These are phyloP conservation scores for Penicillium sp. DNA, from an alignment of 2,329 filamentous ascomycete genomes.

Conservation along the genomic window DNA sequence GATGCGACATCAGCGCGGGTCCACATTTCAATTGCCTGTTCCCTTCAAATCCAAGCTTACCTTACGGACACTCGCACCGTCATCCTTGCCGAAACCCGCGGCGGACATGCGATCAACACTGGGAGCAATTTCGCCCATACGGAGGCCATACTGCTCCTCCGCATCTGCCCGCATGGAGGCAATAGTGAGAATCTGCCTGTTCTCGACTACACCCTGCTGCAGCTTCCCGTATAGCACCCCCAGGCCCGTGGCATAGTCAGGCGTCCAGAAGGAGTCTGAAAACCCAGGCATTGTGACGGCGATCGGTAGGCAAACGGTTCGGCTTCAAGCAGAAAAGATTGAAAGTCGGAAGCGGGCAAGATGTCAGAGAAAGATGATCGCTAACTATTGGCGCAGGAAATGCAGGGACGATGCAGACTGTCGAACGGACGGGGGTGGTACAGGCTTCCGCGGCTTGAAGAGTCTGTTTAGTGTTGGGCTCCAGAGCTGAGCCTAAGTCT, in stretches of 20 bases:
- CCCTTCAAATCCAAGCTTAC: slow-evolving; percentile 53
- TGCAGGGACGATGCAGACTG: neutral
- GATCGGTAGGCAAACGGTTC: neutral
- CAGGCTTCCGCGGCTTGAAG: neutral
- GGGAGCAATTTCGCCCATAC: slow-evolving; percentile 77
- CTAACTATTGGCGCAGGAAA: neutral
- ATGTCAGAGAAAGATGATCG: neutral
- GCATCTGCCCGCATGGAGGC: slow-evolving; percentile 94
- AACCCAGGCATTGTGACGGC: slow-evolving; percentile 74
- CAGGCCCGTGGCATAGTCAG: slow-evolving; percentile 93
- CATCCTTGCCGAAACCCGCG: slow-evolving; percentile 85
- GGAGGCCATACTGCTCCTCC: slow-evolving; percentile 83
- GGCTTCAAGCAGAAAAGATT: neutral
- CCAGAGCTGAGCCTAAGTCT: neutral
- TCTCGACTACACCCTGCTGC: slow-evolving; percentile 92
- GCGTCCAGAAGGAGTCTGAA: slow-evolving; percentile 95
- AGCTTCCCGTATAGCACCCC: slow-evolving; percentile 95
- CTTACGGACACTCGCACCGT: slow-evolving; percentile 94
- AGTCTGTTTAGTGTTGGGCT: neutral
- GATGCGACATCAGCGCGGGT: neutral
- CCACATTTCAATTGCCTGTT: neutral
- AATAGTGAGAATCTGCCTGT: slow-evolving; percentile 89
- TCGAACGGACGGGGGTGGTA: neutral
- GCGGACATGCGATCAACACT: slow-evolving; percentile 73
- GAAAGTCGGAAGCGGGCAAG: neutral